Percentiles rank a stretch among this genome's conserved stretches.
These are phyloP conservation scores for Ramalina intermedia DNA, from an alignment of 495 filamentous ascomycete species.

Conservation along the genomic window DNA sequence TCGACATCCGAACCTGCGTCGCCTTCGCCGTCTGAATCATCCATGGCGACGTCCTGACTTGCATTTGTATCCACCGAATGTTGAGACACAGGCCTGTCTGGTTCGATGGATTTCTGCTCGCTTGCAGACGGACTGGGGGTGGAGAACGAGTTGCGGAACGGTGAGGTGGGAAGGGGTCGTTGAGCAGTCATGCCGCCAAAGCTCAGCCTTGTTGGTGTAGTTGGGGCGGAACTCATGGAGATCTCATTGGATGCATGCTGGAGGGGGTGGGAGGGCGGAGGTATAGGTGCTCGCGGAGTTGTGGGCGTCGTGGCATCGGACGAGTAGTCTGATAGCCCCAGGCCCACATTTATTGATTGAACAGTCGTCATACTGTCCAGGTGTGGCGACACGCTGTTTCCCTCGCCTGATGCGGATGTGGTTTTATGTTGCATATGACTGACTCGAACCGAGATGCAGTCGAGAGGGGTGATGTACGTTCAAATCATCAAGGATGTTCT, in stretches of 20 bases:
- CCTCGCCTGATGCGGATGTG: neutral
- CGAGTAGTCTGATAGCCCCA: constrained; percentile 38
- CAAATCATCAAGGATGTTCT: neutral
- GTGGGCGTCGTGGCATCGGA: constrained; percentile 47
- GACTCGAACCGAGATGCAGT: no score
- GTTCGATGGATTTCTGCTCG: constrained; percentile 22
- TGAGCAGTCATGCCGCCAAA: constrained; percentile 43
- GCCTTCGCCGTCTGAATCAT: constrained; percentile 61
- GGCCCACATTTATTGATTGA: constrained; percentile 62
- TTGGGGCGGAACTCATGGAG: constrained; percentile 26
- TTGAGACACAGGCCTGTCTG: constrained; percentile 46
- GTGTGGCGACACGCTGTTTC: neutral
- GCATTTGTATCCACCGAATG: constrained; percentile 47
- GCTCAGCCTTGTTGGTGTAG: constrained; percentile 48
- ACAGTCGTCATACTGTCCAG: constrained; percentile 40
- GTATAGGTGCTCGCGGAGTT: constrained; percentile 42
- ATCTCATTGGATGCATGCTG: constrained; percentile 20
- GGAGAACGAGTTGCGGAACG: constrained; percentile 38
- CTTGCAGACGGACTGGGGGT: constrained; percentile 25
- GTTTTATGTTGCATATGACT: neutral
- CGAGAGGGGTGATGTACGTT: neutral
- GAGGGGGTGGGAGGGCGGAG: constrained; percentile 23
- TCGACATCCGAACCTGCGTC: constrained; percentile 55
- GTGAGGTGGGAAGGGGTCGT: constrained; percentile 43
- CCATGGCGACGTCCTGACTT: constrained; percentile 64